Evolutionary conservation across 2,329 filamentous ascomycete species (phyloP).

Genomic region (Aspergillus spinulosporus): DNA sequence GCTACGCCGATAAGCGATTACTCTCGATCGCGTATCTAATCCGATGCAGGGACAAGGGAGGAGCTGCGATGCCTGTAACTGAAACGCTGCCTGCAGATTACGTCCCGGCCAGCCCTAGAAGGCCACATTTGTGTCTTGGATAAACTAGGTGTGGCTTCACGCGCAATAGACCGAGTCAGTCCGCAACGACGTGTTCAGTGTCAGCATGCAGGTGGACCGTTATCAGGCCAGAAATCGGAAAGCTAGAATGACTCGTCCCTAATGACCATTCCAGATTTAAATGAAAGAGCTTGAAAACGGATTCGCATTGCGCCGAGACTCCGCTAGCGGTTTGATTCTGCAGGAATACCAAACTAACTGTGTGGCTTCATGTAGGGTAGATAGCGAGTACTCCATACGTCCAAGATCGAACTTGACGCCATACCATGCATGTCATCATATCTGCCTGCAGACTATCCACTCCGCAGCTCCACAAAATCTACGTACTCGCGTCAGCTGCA

Average conservation of each 20-base stretch:
- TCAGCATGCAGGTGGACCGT: background rate
- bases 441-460: background rate
- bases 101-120: background rate
- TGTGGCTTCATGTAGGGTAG: too few relatives aligned
- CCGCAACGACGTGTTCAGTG: background rate
- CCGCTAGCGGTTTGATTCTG: too few relatives aligned
- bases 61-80: background rate
- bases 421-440: background rate
- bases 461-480: background rate
- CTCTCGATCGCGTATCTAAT: background rate
- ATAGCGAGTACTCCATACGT: background rate
- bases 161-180: background rate
- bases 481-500: background rate
- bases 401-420: background rate
- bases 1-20: background rate
- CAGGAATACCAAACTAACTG: too few relatives aligned
- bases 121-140: background rate
- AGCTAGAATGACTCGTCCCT: background rate
- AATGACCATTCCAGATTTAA: background rate
- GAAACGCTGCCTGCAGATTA: conserved; percentile 1
- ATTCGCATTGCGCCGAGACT: background rate
- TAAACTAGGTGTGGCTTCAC: background rate
- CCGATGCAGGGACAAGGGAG: background rate
- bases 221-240: background rate
- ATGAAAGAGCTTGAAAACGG: background rate